Evolutionary conservation across 495 filamentous ascomycete genomes (phyloP), one percentile per base, ranked within the genome.

Genomic region (Xylaria venustula): DNA sequence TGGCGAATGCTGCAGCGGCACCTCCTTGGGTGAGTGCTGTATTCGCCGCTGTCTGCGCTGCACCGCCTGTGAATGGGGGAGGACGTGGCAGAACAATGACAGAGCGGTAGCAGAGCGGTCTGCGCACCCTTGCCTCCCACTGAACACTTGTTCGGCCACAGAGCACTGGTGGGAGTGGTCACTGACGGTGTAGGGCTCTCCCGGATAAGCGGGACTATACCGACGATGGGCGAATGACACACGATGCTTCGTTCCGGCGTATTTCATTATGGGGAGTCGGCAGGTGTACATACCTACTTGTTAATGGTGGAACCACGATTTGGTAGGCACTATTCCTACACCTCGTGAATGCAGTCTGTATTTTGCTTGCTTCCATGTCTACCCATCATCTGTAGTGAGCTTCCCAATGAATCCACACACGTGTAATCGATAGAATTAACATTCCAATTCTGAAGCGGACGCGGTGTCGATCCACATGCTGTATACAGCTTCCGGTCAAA

Each of bases 81-180:
- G 40, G 50, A 53, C 50, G 50, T 53, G 50, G 50, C n/a, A n/a
- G n/a, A n/a, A n/a, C 50, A 53, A 32, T 23, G 11, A 5, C 4
- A n/a, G 17, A 5, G 5, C 40, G n/a, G 11, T 44, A 5, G 17
- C 42, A 22, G 20, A 46, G 49, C 49, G 49, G 51, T 54, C 51
- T 54, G 36, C 51, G 14, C 15, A 34, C 49, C 32, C 49, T 52
- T 52, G 20, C 30, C 19, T 34, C 9, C 34, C 49, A n/a, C 19
- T n/a, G 49, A 25, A 52, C 49, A 51, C 49, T 20, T 51, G 49
- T 36, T 51, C 30, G 3, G 23, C 25, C 30, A 51, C 28, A 51
- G 22, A 26, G 22, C 34, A 40, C 14, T 12, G 14, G 9, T 54
- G 20, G 30, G 32, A 54, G 14, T 41, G 11, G 15, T 22, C n/a